phyloP scores from a whole-genome alignment of 2,329 filamentous ascomycete genomes.

The Westerdykella sp. region DNA sequence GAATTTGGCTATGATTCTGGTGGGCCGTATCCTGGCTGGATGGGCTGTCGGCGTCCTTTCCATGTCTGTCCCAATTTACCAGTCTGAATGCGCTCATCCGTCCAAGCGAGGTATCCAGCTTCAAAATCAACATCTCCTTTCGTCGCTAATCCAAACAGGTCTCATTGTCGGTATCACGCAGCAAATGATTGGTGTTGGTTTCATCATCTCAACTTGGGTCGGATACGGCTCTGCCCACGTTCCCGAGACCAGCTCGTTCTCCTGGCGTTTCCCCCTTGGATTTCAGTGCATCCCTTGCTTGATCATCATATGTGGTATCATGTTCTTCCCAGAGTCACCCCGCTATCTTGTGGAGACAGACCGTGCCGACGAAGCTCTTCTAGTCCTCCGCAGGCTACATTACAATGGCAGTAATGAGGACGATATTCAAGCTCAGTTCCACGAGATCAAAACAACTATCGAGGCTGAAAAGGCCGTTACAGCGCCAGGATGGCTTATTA shows the following conservation, averaged over 20 bases:
- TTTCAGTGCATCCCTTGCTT: conserved; percentile 44
- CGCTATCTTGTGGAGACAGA: conserved; percentile 42
- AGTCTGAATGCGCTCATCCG: conserved; percentile 56
- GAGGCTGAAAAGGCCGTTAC: conserved; percentile 53
- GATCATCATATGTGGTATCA: conserved; percentile 39
- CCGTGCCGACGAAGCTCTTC: conserved; percentile 49
- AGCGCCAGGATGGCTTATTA: conserved; percentile 49
- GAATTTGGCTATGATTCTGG: conserved; percentile 51
- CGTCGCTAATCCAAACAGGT: conserved; percentile 11
- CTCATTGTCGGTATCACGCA: conserved; percentile 53
- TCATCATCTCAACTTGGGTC: conserved; percentile 51
- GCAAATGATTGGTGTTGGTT: conserved; percentile 54
- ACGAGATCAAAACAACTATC: conserved; percentile 57
- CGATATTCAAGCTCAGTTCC: conserved; percentile 53
- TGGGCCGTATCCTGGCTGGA: conserved; percentile 54
- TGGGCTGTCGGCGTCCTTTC: conserved; percentile 54
- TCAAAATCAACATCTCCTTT: background rate
- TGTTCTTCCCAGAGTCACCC: conserved; percentile 39
- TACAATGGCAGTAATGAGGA: conserved; percentile 51
- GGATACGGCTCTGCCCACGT: conserved; percentile 41
- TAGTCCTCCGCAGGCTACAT: conserved; percentile 46
- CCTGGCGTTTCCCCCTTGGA: conserved; percentile 42
- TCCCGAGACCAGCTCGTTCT: conserved; percentile 32
- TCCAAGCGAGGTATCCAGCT: conserved; percentile 46
- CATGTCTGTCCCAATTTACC: conserved; percentile 58